Evolutionary conservation across 2,329 filamentous ascomycete genomes (phyloP).

Genomic region (Colletotrichum karsti): DNA sequence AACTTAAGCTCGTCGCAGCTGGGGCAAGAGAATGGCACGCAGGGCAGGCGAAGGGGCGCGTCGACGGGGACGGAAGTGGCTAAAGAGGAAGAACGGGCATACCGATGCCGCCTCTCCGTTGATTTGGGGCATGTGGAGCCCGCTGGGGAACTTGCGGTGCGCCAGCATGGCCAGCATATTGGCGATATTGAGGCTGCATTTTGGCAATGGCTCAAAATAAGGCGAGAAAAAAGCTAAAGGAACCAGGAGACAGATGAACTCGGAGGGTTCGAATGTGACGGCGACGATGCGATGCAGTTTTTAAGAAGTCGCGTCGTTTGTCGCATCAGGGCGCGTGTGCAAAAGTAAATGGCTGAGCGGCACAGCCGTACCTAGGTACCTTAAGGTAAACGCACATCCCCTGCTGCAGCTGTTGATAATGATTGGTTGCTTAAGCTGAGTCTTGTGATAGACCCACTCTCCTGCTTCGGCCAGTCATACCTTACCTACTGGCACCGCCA

Average conservation of each 20-base stretch:
- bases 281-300: no score
- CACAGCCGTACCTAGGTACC: slow-evolving; percentile 5
- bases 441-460: neutral
- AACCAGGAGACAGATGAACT: neutral
- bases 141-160: slow-evolving; percentile 54
- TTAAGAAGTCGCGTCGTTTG: slow-evolving; percentile 1
- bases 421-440: neutral
- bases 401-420: no score
- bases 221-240: neutral
- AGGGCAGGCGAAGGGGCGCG: neutral
- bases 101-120: slow-evolving; percentile 64
- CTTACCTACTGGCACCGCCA: no score
- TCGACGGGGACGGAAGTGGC: neutral
- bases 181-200: slow-evolving; percentile 64
- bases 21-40: neutral
- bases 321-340: slow-evolving; percentile 1
- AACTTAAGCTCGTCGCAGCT: neutral
- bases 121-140: slow-evolving; percentile 55
- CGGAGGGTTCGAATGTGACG: slow-evolving; percentile 9
- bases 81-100: slow-evolving; percentile 35
- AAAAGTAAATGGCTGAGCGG: slow-evolving; percentile 4
- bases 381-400: neutral
- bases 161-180: slow-evolving; percentile 45
- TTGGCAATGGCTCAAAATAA: slow-evolving; percentile 31
- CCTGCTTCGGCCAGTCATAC: no score